Evolutionary conservation across 2,329 filamentous ascomycete genomes (phyloP), one percentile per base, ranked within the genome.

Genomic region (Cladosporium sp.): DNA sequence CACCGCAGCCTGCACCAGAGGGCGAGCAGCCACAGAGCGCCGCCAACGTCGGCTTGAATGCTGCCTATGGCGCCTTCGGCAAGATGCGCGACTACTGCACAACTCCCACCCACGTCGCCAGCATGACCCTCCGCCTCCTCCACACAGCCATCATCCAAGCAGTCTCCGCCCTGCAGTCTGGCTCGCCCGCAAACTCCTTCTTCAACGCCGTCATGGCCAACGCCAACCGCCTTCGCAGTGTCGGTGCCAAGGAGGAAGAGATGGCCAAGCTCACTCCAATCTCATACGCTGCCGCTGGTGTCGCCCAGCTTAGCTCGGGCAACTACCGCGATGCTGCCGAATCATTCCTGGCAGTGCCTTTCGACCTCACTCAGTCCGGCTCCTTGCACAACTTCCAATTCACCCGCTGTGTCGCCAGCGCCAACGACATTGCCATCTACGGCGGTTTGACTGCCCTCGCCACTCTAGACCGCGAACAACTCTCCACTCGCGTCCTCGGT

Each of bases 51-150:
- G 89, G 93, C 65, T 85, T 94, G 10, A 78, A 80, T 40, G 85
- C 85, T 14, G 92, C 95, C 0, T 85, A 86, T 57, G 93, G 96
- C 69, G 86, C 91, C 1, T 98, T 91, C 76, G 82, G 85, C 69
- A 89, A 90, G 70, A 97, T 98, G 93, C 88, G 95, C 68, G 91
- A 96, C 65, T 94, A 94, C 74, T 92, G 93, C 71, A 95, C 89
- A 65, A 91, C 91, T 0, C 85, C 89, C 2, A 90, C 90, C 69
- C 94, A 99, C 71, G 88, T 97, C 50, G 83, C 91, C 56, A 92
- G 95, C 64, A 91, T 96, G 78, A 87, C 88, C 21, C 88, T 91
- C 74, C 91, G 93, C 67, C 84, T 96, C 33, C 88, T 94, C 68
- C 88, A 88, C 69, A 87, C 95, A 44, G 84, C 88, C 62, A 82